Percentiles rank a stretch among this genome's conserved stretches.
These are phyloP conservation scores for Rhizophora mangle DNA, from an alignment of 345 rosid species.

Conservation along the genomic window DNA sequence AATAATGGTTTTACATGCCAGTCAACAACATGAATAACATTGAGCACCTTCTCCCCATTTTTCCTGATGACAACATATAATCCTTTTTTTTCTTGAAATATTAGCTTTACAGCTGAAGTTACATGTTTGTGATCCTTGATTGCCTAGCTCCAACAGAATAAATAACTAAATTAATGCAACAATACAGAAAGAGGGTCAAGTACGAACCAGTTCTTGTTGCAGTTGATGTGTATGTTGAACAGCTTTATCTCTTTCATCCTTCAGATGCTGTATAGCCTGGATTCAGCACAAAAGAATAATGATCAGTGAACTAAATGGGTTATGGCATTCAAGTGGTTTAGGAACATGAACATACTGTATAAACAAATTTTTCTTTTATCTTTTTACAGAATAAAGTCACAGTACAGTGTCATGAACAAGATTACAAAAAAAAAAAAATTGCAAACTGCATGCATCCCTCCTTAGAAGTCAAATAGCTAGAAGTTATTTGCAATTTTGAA, in stretches of 20 bases:
- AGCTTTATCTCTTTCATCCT: slow-evolving; percentile 80
- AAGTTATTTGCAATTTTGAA: too few relatives aligned
- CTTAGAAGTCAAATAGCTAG: too few relatives aligned
- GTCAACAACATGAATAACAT: background rate
- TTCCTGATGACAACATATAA: background rate
- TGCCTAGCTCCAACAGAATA: too few relatives aligned
- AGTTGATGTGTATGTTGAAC: slow-evolving; percentile 64
- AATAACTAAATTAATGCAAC: background rate
- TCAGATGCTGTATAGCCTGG: slow-evolving; percentile 65
- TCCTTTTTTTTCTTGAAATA: background rate
- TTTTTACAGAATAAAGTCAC: background rate
- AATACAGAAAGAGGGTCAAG: background rate
- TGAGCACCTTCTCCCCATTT: background rate
- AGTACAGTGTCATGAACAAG: too few relatives aligned
- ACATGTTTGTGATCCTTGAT: too few relatives aligned
- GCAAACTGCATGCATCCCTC: too few relatives aligned
- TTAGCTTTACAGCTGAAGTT: background rate
- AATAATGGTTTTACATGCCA: background rate
- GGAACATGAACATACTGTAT: background rate
- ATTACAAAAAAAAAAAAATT: too few relatives aligned
- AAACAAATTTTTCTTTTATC: background rate
- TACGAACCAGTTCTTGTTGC: slow-evolving; percentile 76
- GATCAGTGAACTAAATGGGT: background rate
- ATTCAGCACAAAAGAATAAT: slow-evolving; percentile 1
- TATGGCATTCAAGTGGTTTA: background rate